Evolutionary conservation across 495 filamentous ascomycete species (phyloP).

Genomic region (Rhypophila decipiens): DNA sequence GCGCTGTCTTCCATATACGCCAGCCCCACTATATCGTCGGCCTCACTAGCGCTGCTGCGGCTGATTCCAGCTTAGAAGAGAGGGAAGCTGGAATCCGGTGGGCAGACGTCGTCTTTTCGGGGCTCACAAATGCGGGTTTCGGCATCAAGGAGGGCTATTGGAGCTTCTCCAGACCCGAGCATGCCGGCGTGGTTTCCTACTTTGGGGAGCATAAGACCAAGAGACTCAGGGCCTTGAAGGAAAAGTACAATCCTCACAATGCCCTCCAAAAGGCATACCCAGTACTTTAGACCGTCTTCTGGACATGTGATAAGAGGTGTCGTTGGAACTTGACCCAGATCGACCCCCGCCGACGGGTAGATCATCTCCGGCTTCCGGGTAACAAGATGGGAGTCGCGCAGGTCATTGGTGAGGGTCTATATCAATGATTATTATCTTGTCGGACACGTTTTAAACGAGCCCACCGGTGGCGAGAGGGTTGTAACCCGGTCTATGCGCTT

Average conservation of each 20-base stretch:
- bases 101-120: background rate
- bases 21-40: background rate
- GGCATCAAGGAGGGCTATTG: background rate
- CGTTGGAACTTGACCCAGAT: too few species aligned
- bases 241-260: constrained; percentile 3
- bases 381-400: too few species aligned
- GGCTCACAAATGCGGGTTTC: background rate
- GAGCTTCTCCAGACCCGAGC: background rate
- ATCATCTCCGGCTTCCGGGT: too few species aligned
- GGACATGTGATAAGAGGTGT: too few species aligned
- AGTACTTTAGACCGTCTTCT: background rate
- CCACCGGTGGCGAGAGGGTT: too few species aligned
- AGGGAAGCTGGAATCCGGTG: background rate
- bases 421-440: too few species aligned
- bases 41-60: background rate
- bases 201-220: constrained; percentile 3
- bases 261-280: background rate
- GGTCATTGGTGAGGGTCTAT: too few species aligned
- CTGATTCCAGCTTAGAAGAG: background rate
- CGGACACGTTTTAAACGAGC: too few species aligned
- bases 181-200: background rate
- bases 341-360: too few species aligned
- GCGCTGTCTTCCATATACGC: background rate
- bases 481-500: too few species aligned
- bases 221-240: constrained; percentile 3